Evolutionary conservation across 306 rosid genomes (phyloP).

Genomic region (cucumber (Cucumis sativus)): DNA sequence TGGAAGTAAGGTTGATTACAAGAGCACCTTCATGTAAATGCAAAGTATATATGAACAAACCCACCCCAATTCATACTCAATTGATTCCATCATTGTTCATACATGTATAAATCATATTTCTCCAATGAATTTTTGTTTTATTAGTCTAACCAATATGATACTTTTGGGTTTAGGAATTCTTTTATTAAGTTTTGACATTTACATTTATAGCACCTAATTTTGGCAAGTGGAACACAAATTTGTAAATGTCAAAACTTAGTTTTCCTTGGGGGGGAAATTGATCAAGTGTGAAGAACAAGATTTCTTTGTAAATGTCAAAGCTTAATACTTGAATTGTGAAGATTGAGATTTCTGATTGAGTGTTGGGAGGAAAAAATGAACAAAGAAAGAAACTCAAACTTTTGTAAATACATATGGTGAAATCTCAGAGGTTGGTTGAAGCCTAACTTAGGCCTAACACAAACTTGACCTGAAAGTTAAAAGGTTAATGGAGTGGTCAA

Average conservation of each 20-base stretch:
- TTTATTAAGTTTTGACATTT: neutral
- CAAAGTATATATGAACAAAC: neutral
- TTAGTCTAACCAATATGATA: neutral
- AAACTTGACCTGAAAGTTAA: neutral
- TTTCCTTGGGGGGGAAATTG: no score
- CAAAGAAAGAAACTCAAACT: neutral
- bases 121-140: neutral
- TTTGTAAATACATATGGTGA: neutral
- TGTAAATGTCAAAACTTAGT: no score
- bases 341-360: neutral
- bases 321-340: no score
- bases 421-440: neutral
- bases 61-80: neutral
- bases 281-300: no score
- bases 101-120: neutral
- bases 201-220: neutral
- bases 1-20: neutral
- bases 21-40: slow-evolving; percentile 1
- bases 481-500: neutral
- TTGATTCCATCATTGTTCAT: neutral
- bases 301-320: no score
- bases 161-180: neutral
- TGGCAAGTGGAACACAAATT: neutral
- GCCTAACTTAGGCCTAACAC: neutral
- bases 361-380: no score